Percentiles rank a stretch among this genome's conserved stretches.
Evolutionary conservation across 805 yeast genomes (phyloP).

Genomic region (Lipomyces anomalus): DNA sequence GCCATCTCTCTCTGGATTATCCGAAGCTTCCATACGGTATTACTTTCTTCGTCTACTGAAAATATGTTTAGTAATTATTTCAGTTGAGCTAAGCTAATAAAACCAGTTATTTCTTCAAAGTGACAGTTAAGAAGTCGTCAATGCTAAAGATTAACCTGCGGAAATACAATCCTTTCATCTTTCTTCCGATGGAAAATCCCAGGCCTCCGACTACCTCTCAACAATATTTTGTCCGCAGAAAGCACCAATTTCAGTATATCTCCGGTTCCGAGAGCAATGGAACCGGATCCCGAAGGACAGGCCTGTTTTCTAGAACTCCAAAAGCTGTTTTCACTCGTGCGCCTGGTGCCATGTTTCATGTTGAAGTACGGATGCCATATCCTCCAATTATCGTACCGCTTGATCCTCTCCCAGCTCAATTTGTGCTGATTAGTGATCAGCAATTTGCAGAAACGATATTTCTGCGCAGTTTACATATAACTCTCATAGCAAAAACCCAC

Average conservation of each 20-base stretch:
- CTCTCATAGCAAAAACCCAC: constrained; percentile 30
- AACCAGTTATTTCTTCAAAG: constrained; percentile 53
- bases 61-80: too few relatives aligned
- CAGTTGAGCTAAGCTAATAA: too few relatives aligned
- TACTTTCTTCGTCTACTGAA: too few relatives aligned
- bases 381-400: constrained; percentile 47
- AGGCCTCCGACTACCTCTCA: constrained; percentile 11
- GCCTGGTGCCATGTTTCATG: constrained; percentile 28
- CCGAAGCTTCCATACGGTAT: constrained; percentile 4
- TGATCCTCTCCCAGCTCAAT: constrained; percentile 29
- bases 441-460: constrained; percentile 45
- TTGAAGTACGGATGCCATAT: constrained; percentile 46
- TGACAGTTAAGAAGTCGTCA: constrained; percentile 51
- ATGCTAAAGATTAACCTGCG: constrained; percentile 46
- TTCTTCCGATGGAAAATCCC: constrained; percentile 42
- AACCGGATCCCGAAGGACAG: constrained; percentile 1
- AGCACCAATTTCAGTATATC: constrained; percentile 14
- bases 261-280: not conserved
- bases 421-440: constrained; percentile 37
- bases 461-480: constrained; percentile 39
- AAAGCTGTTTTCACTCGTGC: constrained; percentile 21
- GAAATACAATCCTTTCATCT: constrained; percentile 45
- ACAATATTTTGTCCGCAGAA: constrained; percentile 40
- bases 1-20: constrained; percentile 31
- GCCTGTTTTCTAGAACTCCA: constrained; percentile 4